Evolutionary conservation across 2,329 filamentous ascomycete species (phyloP), one percentile per base, ranked within the genome.

Genomic region (Exophiala sp.): DNA sequence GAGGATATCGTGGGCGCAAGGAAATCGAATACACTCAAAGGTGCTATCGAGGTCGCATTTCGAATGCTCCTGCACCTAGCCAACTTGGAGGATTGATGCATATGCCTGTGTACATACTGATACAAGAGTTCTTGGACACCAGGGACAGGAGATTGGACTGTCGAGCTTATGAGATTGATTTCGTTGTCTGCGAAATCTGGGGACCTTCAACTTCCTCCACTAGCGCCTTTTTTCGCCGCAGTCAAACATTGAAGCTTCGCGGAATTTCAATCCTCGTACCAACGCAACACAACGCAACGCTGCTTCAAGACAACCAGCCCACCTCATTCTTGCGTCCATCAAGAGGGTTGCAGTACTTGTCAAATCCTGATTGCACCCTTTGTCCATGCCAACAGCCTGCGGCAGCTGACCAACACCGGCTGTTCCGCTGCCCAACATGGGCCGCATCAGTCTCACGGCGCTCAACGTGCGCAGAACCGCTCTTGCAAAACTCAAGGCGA

Each of bases 401-500:
- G 34, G 14, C 32, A 32, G 13, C 30, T 46, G 32, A 37, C 13
- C 16, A 14, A 18, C 16, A 45, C 22, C 21, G 9, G 3, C 30
- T 16, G n/a, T 16, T 10, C 39, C 7, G 16, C 23, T 43, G 38
- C 50, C 58, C 55, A 57, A 52, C 45, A 73, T 73, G 71, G 70
- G 70, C 56, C 72, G 69, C 62, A 65, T 69, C 62, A 73, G 73
- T 53, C 63, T 73, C 58, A 67, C 70, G 58, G 70, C 71, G 43
- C 66, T 73, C 39, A 68, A 68, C 46, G 71, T 73, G 49, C 66
- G 71, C 58, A 66, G 68, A 58, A 70, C 63, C 19, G 70, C 68
- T 29, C 57, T 73, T 35, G 63, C 61, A 23, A 67, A 70, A 55
- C 61, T 65, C 47, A 62, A 65, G 40, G 61, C 60, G 39, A 65